These are phyloP conservation scores for Rhinocladiella similis DNA, from an alignment of 2,329 filamentous ascomycete species.

Conservation along the genomic window DNA sequence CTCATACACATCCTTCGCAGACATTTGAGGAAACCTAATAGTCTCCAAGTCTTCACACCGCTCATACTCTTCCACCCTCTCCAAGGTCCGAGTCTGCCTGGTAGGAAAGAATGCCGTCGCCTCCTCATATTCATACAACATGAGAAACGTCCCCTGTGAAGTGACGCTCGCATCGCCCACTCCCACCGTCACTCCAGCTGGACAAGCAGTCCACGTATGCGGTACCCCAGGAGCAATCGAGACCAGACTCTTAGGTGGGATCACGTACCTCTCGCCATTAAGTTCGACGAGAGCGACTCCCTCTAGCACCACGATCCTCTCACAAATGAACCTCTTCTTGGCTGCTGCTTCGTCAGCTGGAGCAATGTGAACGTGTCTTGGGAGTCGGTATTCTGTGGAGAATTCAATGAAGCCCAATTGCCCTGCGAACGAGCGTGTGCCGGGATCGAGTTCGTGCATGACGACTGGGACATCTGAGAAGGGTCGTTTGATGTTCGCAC, in stretches of 20 bases:
- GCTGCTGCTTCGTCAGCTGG: background rate
- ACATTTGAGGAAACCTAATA: constrained; percentile 11
- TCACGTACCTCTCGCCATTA: constrained; percentile 21
- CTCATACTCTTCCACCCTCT: constrained; percentile 14
- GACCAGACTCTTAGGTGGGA: constrained; percentile 19
- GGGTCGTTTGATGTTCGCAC: constrained; percentile 21
- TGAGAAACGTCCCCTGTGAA: constrained; percentile 20
- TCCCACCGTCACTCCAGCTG: constrained; percentile 14
- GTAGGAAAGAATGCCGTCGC: constrained; percentile 23
- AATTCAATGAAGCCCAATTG: constrained; percentile 26
- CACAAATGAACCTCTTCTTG: constrained; percentile 9
- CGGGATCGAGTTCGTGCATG: constrained; percentile 22
- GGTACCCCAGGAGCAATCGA: constrained; percentile 21
- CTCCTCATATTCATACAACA: constrained; percentile 24
- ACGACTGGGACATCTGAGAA: constrained; percentile 21
- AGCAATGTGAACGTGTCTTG: constrained; percentile 24
- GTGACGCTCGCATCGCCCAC: background rate
- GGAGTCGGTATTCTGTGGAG: constrained; percentile 17
- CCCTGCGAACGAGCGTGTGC: constrained; percentile 13
- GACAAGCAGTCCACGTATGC: constrained; percentile 24
- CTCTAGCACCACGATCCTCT: constrained; percentile 22
- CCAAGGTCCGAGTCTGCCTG: constrained; percentile 11
- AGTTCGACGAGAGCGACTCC: constrained; percentile 21
- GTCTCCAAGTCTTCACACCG: constrained; percentile 14
- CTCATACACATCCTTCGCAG: constrained; percentile 3